Evolutionary conservation across 2,329 filamentous ascomycete species (phyloP), one percentile per base, ranked within the genome.

Genomic region (Xylaria sp.): DNA sequence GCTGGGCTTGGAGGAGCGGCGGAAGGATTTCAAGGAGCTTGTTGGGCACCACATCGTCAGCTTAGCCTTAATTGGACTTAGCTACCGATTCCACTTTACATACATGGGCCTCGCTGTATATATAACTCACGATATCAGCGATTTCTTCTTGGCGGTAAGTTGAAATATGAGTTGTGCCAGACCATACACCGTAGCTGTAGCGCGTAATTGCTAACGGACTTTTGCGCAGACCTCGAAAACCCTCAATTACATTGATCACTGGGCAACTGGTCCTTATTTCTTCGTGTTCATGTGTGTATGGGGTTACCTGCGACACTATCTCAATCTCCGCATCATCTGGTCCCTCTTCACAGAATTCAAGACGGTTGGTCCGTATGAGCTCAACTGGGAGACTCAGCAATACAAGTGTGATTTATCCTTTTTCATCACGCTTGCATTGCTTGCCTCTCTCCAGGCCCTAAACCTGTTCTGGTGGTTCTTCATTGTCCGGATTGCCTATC

Each of bases 71-170:
- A 97, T 98, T 68, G 89, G 79, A 60, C 80, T 94, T 72, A 95
- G 91, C 80, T 98, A 97, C 79, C 88, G 92, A 63, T 98, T 97
- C 82, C 93, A 98, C 78, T 98, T 97, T 77, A 96, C 93, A 19
- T 94, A 97, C 78, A 96, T 98, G 75, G 93, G 93, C 25, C 79
- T 97, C 57, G 91, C 92, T 19, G 92, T 98, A 33, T 98, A 97
- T 77, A 92, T 95, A 64, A 97, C 93, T 9, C 92, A 96, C 77
- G 93, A 98, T 74, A 91, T 97, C 64, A 93, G 89, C 62, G 93
- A 97, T 76, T 97, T 97, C 79, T 97, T 97, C 85, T 85, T 97
- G 44, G 93, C 94, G 37, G 91, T 93, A 85, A 78, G 89, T 79
- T 31, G 19, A n/a, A 29, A 48, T 8, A 41, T 51, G 43, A 35